phyloP scores from a whole-genome alignment of 1,139 yeast genomes.

The Maudiozyma humilis region DNA sequence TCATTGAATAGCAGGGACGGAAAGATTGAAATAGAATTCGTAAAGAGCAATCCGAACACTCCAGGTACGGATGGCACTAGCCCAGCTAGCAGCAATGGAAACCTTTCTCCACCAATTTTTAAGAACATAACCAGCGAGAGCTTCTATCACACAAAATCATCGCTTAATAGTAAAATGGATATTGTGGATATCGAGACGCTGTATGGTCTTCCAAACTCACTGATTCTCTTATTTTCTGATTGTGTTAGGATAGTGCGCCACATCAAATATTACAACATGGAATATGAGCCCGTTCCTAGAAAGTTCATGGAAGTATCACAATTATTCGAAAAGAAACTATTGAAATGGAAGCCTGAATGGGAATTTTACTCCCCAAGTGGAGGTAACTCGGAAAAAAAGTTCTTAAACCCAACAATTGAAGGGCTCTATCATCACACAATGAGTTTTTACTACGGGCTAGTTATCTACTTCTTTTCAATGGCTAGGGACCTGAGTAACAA shows the following conservation, averaged over 20 bases:
- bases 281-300: conserved; percentile 20
- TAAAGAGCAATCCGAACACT: conserved; percentile 6
- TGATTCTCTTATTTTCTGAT: conserved; percentile 62
- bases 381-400: conserved; percentile 24
- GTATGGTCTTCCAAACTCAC: conserved; percentile 77
- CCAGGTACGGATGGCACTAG: background rate
- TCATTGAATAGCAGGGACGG: conserved; percentile 20
- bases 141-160: conserved; percentile 18
- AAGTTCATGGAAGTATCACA: conserved; percentile 41
- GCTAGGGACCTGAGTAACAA: conserved; percentile 47
- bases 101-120: conserved; percentile 19
- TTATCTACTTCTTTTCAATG: conserved; percentile 67
- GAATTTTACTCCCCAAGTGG: conserved; percentile 18
- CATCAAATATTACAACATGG: conserved; percentile 42
- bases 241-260: conserved; percentile 59
- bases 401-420: conserved; percentile 48
- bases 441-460: conserved; percentile 68
- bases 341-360: conserved; percentile 59
- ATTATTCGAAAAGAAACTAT: conserved; percentile 44
- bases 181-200: conserved; percentile 66
- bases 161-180: conserved; percentile 25
- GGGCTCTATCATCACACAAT: conserved; percentile 76
- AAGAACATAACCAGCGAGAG: conserved; percentile 20
- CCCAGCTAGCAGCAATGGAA: conserved; percentile 1
- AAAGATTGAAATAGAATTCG: conserved; percentile 21